These are phyloP conservation scores for Crithidia acanthocephali DNA, from an alignment of 208 protist genomes.

Conservation along the genomic window DNA sequence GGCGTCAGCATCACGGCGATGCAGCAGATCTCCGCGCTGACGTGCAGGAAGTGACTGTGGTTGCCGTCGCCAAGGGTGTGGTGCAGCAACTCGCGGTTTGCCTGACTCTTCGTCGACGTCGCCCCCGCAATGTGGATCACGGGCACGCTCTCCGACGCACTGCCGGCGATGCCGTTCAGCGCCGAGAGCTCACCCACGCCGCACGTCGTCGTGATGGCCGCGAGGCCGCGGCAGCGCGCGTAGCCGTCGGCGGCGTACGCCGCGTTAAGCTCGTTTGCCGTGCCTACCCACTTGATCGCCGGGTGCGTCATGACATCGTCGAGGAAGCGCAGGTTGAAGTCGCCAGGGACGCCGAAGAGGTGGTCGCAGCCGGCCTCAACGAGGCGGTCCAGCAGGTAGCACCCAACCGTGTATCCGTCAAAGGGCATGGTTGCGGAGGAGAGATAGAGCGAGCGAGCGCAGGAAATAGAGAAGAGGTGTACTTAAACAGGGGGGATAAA, in stretches of 20 bases:
- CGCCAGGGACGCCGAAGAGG: slow-evolving; percentile 65
- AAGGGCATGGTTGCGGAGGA: slow-evolving; percentile 35
- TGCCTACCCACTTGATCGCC: slow-evolving; percentile 60
- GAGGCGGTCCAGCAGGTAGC: slow-evolving; percentile 57
- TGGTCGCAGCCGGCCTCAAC: slow-evolving; percentile 50
- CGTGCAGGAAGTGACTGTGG: slow-evolving; percentile 42
- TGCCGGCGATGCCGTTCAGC: slow-evolving; percentile 49
- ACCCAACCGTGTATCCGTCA: slow-evolving; percentile 59
- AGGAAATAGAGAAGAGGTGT: background rate
- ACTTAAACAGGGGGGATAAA: background rate
- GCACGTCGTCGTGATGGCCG: slow-evolving; percentile 47
- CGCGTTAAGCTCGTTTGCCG: slow-evolving; percentile 65
- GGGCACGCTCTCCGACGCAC: slow-evolving; percentile 40
- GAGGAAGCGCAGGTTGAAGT: slow-evolving; percentile 73
- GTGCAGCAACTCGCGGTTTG: slow-evolving; percentile 40
- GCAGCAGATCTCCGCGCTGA: slow-evolving; percentile 48
- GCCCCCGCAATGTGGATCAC: slow-evolving; percentile 60
- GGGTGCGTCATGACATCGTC: slow-evolving; percentile 57
- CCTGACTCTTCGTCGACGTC: slow-evolving; percentile 32
- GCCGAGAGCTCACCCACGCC: slow-evolving; percentile 62
- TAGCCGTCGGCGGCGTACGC: slow-evolving; percentile 68
- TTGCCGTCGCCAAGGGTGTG: slow-evolving; percentile 63
- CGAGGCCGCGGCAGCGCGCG: slow-evolving; percentile 42
- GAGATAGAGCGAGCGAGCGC: background rate
- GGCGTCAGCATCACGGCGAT: slow-evolving; percentile 43